phyloP scores from a whole-genome alignment of 768 basidiomycete species.

The Xerocomellus chrysenteron region DNA sequence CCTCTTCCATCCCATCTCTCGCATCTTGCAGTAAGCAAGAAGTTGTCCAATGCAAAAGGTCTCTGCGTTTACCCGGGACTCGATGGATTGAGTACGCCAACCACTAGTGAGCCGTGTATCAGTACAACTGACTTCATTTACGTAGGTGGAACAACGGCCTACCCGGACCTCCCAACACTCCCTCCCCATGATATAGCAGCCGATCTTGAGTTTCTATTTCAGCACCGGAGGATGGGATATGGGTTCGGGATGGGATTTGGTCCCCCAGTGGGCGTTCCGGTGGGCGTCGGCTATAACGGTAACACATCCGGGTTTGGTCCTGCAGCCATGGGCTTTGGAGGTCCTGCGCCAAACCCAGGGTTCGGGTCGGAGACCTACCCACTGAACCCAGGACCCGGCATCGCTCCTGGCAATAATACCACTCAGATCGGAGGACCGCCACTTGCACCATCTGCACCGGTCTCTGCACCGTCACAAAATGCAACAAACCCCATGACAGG shows the following conservation, averaged over 20 bases:
- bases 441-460: constrained; percentile 1
- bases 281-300: constrained; percentile 18
- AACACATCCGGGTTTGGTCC: constrained; percentile 18
- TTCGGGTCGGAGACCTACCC: constrained; percentile 23
- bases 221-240: constrained; percentile 35
- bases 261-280: constrained; percentile 3
- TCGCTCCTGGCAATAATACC: constrained; percentile 4
- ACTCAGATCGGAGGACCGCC: constrained; percentile 11
- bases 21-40: constrained; percentile 23
- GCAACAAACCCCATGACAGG: constrained; percentile 4
- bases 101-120: constrained; percentile 4
- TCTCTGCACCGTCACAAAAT: constrained; percentile 13
- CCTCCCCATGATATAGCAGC: constrained; percentile 46
- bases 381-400: constrained; percentile 10
- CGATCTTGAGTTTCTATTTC: constrained; percentile 56
- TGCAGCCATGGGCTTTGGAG: constrained; percentile 17
- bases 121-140: constrained; percentile 20
- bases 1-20: constrained; percentile 41
- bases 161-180: constrained; percentile 39
- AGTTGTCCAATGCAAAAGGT: constrained; percentile 16
- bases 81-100: constrained; percentile 19
- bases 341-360: constrained; percentile 9
- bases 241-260: constrained; percentile 28
- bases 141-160: constrained; percentile 42
- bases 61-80: constrained; percentile 18